phyloP scores from a whole-genome alignment of 495 filamentous ascomycete genomes.

The Staphylotrichum longicolle region DNA sequence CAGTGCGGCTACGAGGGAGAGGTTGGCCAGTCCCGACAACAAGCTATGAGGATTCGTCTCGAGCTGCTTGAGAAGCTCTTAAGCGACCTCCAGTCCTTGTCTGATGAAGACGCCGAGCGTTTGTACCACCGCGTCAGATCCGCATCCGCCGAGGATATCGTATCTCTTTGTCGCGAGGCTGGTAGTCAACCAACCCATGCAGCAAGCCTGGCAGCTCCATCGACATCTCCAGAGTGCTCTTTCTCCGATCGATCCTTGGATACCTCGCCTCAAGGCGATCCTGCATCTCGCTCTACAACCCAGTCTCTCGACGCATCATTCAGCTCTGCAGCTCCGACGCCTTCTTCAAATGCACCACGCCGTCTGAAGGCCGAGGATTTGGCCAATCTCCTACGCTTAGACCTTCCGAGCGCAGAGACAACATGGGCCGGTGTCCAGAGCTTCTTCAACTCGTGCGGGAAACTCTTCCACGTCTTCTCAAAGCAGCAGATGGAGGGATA shows the following conservation, averaged over 20 bases:
- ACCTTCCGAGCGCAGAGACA: constrained; percentile 26
- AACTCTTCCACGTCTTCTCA: constrained; percentile 36
- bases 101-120: constrained; percentile 27
- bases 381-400: constrained; percentile 16
- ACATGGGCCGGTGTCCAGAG: constrained; percentile 29
- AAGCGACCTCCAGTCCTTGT: constrained; percentile 22
- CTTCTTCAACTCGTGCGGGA: constrained; percentile 34
- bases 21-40: constrained; percentile 32
- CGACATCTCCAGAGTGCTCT: neutral
- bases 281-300: too few relatives aligned
- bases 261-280: too few relatives aligned
- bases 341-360: neutral
- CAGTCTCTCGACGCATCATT: too few relatives aligned
- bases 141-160: constrained; percentile 4
- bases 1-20: constrained; percentile 33
- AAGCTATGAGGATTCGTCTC: constrained; percentile 26
- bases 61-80: constrained; percentile 30
- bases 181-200: neutral
- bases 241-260: neutral
- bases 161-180: neutral
- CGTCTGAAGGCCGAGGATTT: neutral
- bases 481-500: constrained; percentile 21
- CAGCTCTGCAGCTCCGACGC: neutral
- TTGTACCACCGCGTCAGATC: constrained; percentile 25
- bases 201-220: neutral